Percentiles rank a stretch among this genome's conserved stretches.
Conservation (phyloP, 1,284 basidiomycete genomes). For the Apiotrichum sp. region DNA sequence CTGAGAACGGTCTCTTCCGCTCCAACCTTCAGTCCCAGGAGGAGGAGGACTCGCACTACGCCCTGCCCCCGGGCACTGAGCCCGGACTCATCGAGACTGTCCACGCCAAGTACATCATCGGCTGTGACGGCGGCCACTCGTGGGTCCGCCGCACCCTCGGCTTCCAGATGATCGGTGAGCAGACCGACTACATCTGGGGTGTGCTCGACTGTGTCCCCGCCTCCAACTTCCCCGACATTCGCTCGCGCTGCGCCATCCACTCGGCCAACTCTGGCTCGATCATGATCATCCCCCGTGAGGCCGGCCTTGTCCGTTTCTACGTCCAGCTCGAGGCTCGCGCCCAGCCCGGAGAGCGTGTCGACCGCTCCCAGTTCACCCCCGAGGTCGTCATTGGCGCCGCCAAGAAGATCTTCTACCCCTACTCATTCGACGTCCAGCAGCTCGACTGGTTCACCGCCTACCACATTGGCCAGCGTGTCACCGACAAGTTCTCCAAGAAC, state of each 20-base stretch:
- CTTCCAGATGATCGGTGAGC: conserved; percentile 24
- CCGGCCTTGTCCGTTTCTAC: conserved; percentile 22
- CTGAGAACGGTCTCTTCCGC: conserved; percentile 18
- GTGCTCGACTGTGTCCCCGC: conserved; percentile 21
- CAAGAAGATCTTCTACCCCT: conserved; percentile 35
- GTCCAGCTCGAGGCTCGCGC: conserved; percentile 16
- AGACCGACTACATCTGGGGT: conserved; percentile 27
- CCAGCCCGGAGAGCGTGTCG: conserved; percentile 15
- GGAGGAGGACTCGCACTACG: conserved; percentile 19
- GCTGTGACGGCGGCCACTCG: conserved; percentile 29
- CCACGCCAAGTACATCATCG: conserved; percentile 28
- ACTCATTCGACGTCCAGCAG: conserved; percentile 30
- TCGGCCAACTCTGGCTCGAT: conserved; percentile 16
- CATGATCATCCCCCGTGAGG: conserved; percentile 22
- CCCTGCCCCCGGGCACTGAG: conserved; percentile 13
- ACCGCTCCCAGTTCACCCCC: conserved; percentile 26
- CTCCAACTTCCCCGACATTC: conserved; percentile 23
- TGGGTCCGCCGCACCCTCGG: conserved; percentile 22
- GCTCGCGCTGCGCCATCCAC: conserved; percentile 19
- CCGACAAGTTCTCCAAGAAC: conserved; percentile 18
- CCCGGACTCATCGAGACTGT: conserved; percentile 17
- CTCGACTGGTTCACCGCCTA: conserved; percentile 43
- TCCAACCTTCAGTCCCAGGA: conserved; percentile 13
- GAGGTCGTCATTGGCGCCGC: conserved; percentile 32
- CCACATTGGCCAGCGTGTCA: conserved; percentile 39